These are phyloP conservation scores for Nannizzia gypsea DNA, from an alignment of 2,329 filamentous ascomycete species.

Conservation along the genomic window DNA sequence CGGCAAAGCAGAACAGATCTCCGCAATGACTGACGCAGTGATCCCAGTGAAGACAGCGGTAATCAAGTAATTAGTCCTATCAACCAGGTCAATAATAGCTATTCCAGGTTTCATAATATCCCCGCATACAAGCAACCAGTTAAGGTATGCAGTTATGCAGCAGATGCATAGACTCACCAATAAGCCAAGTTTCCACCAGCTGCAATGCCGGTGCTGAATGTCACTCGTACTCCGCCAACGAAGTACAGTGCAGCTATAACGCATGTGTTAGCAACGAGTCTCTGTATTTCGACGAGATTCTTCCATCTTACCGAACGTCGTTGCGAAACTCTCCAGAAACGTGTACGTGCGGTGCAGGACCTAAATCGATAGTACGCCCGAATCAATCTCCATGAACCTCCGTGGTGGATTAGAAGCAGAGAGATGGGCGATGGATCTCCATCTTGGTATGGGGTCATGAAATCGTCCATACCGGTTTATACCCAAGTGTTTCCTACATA, in stretches of 20 bases:
- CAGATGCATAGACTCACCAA: conserved; percentile 34
- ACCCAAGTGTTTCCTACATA: conserved; percentile 39
- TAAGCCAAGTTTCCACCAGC: conserved; percentile 51
- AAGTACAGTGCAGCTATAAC: conserved; percentile 47
- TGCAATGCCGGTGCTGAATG: conserved; percentile 51
- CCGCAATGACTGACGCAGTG: conserved; percentile 48
- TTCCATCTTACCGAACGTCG: conserved; percentile 41
- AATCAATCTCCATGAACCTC: neutral
- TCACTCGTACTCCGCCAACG: conserved; percentile 48
- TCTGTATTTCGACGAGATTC: too few relatives aligned
- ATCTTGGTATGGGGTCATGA: too few relatives aligned
- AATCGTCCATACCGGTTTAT: conserved; percentile 40
- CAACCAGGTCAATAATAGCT: neutral
- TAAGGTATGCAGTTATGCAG: neutral
- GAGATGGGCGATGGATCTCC: neutral
- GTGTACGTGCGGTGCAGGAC: conserved; percentile 47
- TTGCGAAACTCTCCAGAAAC: conserved; percentile 48
- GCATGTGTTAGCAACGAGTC: neutral
- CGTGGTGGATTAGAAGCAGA: neutral
- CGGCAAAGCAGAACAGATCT: conserved; percentile 49
- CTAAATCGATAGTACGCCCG: conserved; percentile 21
- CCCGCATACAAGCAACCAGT: neutral
- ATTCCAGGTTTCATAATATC: neutral
- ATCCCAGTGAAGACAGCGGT: conserved; percentile 51
- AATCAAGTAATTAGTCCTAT: conserved; percentile 48